Evolutionary conservation across 108 stramenopile genomes (phyloP).

Genomic region (Skeletonema costatum): DNA sequence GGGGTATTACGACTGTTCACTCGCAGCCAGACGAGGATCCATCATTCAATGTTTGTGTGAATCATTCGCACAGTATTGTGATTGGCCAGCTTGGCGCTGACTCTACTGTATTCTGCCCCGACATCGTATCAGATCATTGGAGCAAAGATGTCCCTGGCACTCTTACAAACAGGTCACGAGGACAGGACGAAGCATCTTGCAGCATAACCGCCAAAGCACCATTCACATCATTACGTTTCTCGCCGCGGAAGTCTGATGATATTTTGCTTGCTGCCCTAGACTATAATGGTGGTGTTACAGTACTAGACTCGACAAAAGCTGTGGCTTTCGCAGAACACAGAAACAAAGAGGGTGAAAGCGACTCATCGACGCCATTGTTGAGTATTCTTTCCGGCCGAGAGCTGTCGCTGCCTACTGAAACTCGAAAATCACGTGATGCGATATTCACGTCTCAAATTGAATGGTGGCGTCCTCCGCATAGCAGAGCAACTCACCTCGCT

Average conservation of each 20-base stretch:
- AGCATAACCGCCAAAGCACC: constrained; percentile 17
- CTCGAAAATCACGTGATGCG: background rate
- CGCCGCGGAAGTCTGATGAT: constrained; percentile 10
- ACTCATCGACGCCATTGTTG: background rate
- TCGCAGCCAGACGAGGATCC: background rate
- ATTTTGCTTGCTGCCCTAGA: constrained; percentile 66
- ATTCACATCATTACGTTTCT: constrained; percentile 32
- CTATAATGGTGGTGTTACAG: constrained; percentile 71
- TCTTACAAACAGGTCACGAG: background rate
- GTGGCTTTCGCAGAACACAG: constrained; percentile 7
- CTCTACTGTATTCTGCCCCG: constrained; percentile 52
- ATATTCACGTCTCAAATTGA: constrained; percentile 30
- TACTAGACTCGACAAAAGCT: constrained; percentile 62
- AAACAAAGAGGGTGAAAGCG: background rate
- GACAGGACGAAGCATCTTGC: constrained; percentile 10
- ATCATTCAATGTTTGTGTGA: background rate
- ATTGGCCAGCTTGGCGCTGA: constrained; percentile 50
- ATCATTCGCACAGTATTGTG: constrained; percentile 23
- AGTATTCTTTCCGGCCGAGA: background rate
- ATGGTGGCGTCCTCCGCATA: constrained; percentile 33
- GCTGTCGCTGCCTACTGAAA: background rate
- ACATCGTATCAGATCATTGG: constrained; percentile 29
- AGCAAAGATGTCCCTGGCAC: background rate
- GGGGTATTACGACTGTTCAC: constrained; percentile 23
- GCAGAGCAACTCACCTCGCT: background rate